phyloP scores from a whole-genome alignment of 345 rosid genomes.

The Balakata baccata region DNA sequence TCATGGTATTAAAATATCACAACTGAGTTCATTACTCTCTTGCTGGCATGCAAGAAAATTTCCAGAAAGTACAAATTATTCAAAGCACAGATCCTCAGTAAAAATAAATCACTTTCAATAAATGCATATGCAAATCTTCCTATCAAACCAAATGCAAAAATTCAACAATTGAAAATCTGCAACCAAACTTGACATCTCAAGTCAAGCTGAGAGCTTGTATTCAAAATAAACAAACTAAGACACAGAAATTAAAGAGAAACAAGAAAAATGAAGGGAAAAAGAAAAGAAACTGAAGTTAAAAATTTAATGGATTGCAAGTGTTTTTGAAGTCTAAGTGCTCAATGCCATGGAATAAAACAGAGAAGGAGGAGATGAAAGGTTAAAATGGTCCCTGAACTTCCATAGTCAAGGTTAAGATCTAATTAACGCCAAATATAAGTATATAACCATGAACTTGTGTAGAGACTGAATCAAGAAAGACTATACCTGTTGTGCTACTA shows the following conservation, averaged over 20 bases:
- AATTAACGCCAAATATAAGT: not conserved
- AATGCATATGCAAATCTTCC: too few relatives aligned
- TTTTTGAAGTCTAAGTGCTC: not conserved
- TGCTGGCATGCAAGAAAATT: not conserved
- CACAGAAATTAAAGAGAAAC: not conserved
- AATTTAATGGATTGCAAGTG: not conserved
- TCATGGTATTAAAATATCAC: not conserved
- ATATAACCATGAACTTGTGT: not conserved
- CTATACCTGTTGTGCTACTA: slow-evolving; percentile 93
- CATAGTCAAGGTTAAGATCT: not conserved
- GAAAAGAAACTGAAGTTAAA: not conserved
- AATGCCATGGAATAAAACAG: not conserved
- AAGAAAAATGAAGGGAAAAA: too few relatives aligned
- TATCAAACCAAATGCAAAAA: not conserved
- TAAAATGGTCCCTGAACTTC: not conserved
- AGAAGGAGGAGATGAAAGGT: not conserved
- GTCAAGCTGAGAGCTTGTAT: not conserved
- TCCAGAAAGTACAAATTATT: not conserved
- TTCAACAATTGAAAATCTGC: not conserved
- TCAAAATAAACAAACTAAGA: not conserved
- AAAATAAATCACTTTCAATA: not conserved
- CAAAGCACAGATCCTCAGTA: not conserved
- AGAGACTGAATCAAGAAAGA: slow-evolving; percentile 15
- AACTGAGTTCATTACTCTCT: not conserved
- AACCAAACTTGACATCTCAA: not conserved